These are phyloP conservation scores for Podila epigama DNA, from an alignment of 192 early-diverging fungal species.

Conservation along the genomic window DNA sequence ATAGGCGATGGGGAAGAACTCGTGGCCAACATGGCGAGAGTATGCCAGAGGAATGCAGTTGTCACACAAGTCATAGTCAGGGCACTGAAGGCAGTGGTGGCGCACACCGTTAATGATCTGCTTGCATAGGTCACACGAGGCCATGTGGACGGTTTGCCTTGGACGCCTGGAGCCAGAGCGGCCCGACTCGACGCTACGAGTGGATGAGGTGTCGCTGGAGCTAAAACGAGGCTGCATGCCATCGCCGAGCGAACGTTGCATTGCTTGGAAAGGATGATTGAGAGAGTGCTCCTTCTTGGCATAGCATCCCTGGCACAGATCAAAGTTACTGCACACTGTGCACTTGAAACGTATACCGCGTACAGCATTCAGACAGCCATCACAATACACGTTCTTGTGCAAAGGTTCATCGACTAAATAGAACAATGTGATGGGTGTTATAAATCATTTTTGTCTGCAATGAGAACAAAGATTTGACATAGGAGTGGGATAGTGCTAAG, in stretches of 20 bases:
- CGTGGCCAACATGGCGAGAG: conserved; percentile 51
- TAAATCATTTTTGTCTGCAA: background rate
- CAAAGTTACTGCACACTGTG: conserved; percentile 59
- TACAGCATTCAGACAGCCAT: conserved; percentile 56
- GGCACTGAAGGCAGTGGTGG: conserved; percentile 66
- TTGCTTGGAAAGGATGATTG: conserved; percentile 39
- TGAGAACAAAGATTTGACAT: background rate
- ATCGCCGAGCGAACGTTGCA: conserved; percentile 1
- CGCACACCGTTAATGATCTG: conserved; percentile 58
- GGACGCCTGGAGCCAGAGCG: background rate
- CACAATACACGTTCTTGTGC: conserved; percentile 59
- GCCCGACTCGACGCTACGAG: too few relatives aligned
- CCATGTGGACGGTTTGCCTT: conserved; percentile 11
- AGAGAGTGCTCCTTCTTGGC: conserved; percentile 19
- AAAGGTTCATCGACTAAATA: conserved; percentile 12
- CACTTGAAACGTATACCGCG: conserved; percentile 65
- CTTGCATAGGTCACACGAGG: conserved; percentile 65
- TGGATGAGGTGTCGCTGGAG: background rate
- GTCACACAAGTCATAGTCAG: conserved; percentile 66
- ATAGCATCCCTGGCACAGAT: conserved; percentile 56
- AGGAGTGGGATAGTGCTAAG: background rate
- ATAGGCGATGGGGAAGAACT: conserved; percentile 43
- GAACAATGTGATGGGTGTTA: background rate
- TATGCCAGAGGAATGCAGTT: conserved; percentile 56
- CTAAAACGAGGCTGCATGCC: background rate